Conservation (phyloP, 176 grass and related monocot species). For the Puccinellia tenuiflora region DNA sequence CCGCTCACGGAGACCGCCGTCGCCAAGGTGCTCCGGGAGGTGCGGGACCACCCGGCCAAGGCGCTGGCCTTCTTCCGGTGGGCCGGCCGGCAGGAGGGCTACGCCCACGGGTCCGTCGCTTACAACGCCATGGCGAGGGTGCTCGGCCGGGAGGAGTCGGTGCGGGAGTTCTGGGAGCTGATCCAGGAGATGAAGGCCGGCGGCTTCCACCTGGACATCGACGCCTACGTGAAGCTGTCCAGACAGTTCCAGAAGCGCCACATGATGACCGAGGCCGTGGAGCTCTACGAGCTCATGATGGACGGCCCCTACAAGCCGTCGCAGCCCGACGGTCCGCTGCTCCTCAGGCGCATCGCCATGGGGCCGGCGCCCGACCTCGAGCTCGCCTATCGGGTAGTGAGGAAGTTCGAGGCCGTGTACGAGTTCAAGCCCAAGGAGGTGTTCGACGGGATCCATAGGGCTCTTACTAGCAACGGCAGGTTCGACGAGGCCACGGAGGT, state of each 20-base stretch:
- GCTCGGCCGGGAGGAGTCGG: slow-evolving; percentile 52
- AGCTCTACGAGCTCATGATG: slow-evolving; percentile 93
- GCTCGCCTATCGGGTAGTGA: slow-evolving; percentile 62
- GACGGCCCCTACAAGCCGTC: slow-evolving; percentile 78
- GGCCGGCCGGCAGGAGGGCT: slow-evolving; percentile 29
- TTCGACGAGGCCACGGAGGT: slow-evolving; percentile 62
- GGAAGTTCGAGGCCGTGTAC: slow-evolving; percentile 54
- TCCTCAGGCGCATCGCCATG: slow-evolving; percentile 68
- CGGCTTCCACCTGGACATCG: slow-evolving; percentile 63
- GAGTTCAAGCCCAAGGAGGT: slow-evolving; percentile 56
- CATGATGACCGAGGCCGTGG: slow-evolving; percentile 58
- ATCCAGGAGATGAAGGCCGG: slow-evolving; percentile 57
- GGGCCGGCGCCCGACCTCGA: slow-evolving; percentile 44
- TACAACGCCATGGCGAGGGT: slow-evolving; percentile 79
- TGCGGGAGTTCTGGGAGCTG: slow-evolving; percentile 59
- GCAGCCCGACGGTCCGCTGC: slow-evolving; percentile 48
- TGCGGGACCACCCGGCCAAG: slow-evolving; percentile 42
- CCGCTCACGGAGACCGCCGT: slow-evolving; percentile 48
- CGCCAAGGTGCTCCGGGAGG: slow-evolving; percentile 51
- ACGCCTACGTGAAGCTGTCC: slow-evolving; percentile 78
- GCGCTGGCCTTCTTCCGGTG: slow-evolving; percentile 78
- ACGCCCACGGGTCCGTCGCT: slow-evolving; percentile 38
- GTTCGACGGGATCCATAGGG: slow-evolving; percentile 75
- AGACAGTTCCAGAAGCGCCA: slow-evolving; percentile 63
- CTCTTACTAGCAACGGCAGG: slow-evolving; percentile 55